These are phyloP conservation scores for Discostella stelligera DNA, from an alignment of 352 stramenopile genomes.

Conservation along the genomic window DNA sequence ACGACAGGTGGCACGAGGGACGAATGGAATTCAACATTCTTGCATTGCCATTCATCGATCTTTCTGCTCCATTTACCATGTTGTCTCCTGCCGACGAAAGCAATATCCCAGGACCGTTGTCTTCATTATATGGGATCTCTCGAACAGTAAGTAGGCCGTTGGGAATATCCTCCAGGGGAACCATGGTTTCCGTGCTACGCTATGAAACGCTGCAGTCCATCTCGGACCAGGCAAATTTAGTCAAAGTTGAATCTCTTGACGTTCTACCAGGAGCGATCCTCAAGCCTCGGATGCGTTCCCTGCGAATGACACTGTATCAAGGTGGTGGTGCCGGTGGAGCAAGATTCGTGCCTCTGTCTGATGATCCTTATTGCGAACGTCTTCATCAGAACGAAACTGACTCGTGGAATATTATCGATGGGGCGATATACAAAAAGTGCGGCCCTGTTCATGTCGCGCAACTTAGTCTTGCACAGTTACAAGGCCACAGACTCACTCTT, in stretches of 20 bases:
- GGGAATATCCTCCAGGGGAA: slow-evolving; percentile 34
- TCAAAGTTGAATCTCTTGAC: slow-evolving; percentile 47
- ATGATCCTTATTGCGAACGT: slow-evolving; percentile 17
- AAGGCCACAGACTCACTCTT: slow-evolving; percentile 32
- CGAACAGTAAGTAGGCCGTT: slow-evolving; percentile 39
- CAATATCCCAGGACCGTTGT: neutral
- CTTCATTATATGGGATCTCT: slow-evolving; percentile 42
- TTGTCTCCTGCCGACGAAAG: slow-evolving; percentile 15
- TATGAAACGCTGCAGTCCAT: slow-evolving; percentile 10
- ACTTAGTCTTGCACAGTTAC: slow-evolving; percentile 36
- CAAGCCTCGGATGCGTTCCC: slow-evolving; percentile 43
- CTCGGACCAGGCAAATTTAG: slow-evolving; percentile 1
- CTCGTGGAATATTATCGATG: slow-evolving; percentile 3
- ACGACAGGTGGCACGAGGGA: neutral
- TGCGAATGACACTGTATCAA: slow-evolving; percentile 44
- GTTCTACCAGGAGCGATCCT: slow-evolving; percentile 45
- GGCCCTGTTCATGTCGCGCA: slow-evolving; percentile 5
- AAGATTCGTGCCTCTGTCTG: slow-evolving; percentile 29
- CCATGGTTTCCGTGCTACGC: slow-evolving; percentile 35
- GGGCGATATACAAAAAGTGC: neutral
- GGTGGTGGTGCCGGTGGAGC: slow-evolving; percentile 36
- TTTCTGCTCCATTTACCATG: slow-evolving; percentile 26
- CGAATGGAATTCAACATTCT: slow-evolving; percentile 34
- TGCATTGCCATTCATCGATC: slow-evolving; percentile 37
- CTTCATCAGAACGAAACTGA: slow-evolving; percentile 8